These are phyloP conservation scores for Gracilaria vermiculophylla DNA, from an alignment of 23 red algal species.

Conservation along the genomic window DNA sequence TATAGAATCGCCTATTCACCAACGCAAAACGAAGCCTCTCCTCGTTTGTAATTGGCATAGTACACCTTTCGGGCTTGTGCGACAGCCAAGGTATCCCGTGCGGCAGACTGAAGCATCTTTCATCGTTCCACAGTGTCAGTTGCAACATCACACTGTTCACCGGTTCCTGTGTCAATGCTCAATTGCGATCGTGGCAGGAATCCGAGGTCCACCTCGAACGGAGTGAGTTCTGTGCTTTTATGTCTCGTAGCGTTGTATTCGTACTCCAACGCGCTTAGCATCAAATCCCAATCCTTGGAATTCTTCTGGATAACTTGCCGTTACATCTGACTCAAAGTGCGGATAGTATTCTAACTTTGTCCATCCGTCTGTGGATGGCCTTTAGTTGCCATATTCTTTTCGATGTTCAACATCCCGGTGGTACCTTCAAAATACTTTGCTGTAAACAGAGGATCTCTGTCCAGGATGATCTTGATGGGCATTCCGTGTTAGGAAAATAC, in stretches of 20 bases:
- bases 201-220: conserved; percentile 22
- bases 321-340: neutral
- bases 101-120: neutral
- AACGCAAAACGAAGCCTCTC: neutral
- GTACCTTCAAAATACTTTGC: conserved; percentile 4
- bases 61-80: neutral
- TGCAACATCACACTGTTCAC: too few relatives aligned
- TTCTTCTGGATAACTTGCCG: neutral
- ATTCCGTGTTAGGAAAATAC: conserved; percentile 27
- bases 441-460: conserved; percentile 12
- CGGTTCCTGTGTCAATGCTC: too few relatives aligned
- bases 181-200: neutral
- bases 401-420: conserved; percentile 5
- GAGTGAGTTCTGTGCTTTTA: conserved; percentile 6
- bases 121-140: neutral
- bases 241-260: conserved; percentile 9
- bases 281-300: neutral
- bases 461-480: neutral
- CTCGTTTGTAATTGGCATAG: conserved; percentile 23
- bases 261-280: neutral
- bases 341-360: neutral
- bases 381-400: neutral
- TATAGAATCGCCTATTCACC: conserved; percentile 1
- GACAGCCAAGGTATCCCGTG: neutral
- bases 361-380: conserved; percentile 24